Base-by-base conservation (phyloP, 352 stramenopile genomes). In the Phytopythium cucurbitacearum region DNA sequence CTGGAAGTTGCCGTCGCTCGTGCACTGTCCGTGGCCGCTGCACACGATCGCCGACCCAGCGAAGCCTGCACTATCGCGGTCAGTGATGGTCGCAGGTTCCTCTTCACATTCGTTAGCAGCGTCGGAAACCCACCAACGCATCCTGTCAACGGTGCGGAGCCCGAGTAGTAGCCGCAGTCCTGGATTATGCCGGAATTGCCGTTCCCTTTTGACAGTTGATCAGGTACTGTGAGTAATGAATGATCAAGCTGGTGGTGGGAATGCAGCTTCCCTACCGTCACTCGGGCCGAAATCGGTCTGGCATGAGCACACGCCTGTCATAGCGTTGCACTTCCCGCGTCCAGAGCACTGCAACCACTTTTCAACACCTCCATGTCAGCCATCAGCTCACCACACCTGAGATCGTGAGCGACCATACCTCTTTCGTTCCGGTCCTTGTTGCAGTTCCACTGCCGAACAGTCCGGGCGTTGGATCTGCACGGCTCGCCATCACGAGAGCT, bases 301-400 rank as follows among this genome's bases (percentile, higher is more conserved):
- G 21, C 81, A 91, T 1, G 55, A 12, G 56, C 81, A 91, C 5
- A 76, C 36, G 9, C 79, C 79, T 6, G 57, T 69, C 34, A 71
- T 59, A 0, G 65, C 64, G 47, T 86, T 82, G 53, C 81, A 90
- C 3, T 51, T 52, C 0, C 81, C 81, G 40, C 81, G 70, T 21
- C 71, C 69, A 10, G 81, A 89, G 43, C 81, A 91, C 40, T 62
- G 53, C 8, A 84, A 53, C 76, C 79, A 90, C 81, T 91, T 45
- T 4, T 28, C 7, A 40, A n/a, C 34, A 42, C 28, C 34, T 3
- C 9, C 6, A 40, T 43, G 32, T 34, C 5, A 51, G 9, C 39
- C 47, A 45, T 37, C 7, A 56, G 6, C 21, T 28, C 21, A 28
- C 21, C 21, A 28, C 21, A 28, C 21, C 21, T 28, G 21, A 28